These are phyloP conservation scores for Guyanaporus albipodus DNA, from an alignment of 768 basidiomycete genomes.

Conservation along the genomic window DNA sequence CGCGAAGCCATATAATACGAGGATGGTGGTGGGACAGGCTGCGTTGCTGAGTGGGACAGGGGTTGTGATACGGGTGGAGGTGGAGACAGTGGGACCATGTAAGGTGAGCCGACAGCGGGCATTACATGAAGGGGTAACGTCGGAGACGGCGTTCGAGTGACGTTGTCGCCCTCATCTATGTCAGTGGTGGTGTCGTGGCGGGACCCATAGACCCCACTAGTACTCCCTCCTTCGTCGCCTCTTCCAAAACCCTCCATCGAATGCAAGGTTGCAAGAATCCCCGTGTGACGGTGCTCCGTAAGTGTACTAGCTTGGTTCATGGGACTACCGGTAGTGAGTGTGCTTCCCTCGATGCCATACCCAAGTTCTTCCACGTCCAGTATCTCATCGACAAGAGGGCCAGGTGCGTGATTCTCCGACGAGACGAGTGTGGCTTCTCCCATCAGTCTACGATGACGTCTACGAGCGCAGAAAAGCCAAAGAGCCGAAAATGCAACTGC, in stretches of 20 bases:
- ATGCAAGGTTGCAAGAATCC: constrained; percentile 25
- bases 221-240: constrained; percentile 25
- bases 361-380: constrained; percentile 10
- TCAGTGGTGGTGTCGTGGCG: constrained; percentile 9
- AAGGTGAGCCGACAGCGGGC: constrained; percentile 11
- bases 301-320: not conserved
- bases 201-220: constrained; percentile 27
- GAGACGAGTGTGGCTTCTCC: constrained; percentile 16
- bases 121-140: constrained; percentile 20
- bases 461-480: constrained; percentile 33
- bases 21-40: constrained; percentile 25
- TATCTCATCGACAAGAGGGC: constrained; percentile 26
- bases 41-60: constrained; percentile 5
- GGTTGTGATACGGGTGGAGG: constrained; percentile 15
- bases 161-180: constrained; percentile 6
- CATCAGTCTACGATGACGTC: constrained; percentile 24
- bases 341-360: not conserved
- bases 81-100: constrained; percentile 23
- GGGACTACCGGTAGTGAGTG: not conserved
- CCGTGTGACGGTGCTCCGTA: constrained; percentile 28
- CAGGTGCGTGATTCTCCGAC: constrained; percentile 6
- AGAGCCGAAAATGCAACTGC: constrained; percentile 24
- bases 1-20: constrained; percentile 15
- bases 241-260: constrained; percentile 8
- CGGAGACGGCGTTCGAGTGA: constrained; percentile 21